A percentile compares a stretch with the other conserved stretches of the same genome.
These are phyloP conservation scores for Zarea fungicola DNA, from an alignment of 2,329 filamentous ascomycete genomes.

Conservation along the genomic window DNA sequence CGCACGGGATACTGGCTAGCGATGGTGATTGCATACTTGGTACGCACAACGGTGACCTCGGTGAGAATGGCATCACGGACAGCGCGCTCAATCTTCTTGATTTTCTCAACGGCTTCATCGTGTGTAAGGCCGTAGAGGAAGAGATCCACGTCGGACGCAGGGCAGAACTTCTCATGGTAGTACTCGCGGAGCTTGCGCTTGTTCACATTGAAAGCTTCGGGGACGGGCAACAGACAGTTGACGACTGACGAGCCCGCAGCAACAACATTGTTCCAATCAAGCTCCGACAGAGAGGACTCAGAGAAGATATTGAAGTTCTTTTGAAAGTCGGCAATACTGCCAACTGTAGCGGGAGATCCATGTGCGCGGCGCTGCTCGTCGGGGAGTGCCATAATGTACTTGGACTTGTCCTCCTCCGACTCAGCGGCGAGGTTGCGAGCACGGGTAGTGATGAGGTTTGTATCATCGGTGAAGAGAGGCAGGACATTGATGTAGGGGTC, in stretches of 20 bases:
- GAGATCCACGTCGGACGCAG: slow-evolving; percentile 80
- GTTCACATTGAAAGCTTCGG: slow-evolving; percentile 53
- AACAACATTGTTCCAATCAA: slow-evolving; percentile 80
- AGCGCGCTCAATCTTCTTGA: slow-evolving; percentile 71
- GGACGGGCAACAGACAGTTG: slow-evolving; percentile 70
- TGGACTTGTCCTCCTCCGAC: slow-evolving; percentile 53
- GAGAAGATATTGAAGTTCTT: slow-evolving; percentile 78
- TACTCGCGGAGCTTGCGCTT: slow-evolving; percentile 64
- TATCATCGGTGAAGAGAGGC: slow-evolving; percentile 57
- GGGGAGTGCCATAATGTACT: slow-evolving; percentile 65
- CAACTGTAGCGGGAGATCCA: slow-evolving; percentile 63
- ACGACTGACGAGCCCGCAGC: slow-evolving; percentile 77
- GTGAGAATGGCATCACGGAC: slow-evolving; percentile 71
- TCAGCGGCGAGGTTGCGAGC: slow-evolving; percentile 56
- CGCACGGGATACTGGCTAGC: slow-evolving; percentile 77
- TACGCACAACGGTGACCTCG: slow-evolving; percentile 80
- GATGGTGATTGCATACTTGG: slow-evolving; percentile 84
- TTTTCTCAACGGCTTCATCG: slow-evolving; percentile 74
- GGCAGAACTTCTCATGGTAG: slow-evolving; percentile 76
- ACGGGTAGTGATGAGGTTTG: slow-evolving; percentile 53
- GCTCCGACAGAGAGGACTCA: slow-evolving; percentile 67
- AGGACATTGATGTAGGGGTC: slow-evolving; percentile 58
- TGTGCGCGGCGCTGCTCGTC: slow-evolving; percentile 55
- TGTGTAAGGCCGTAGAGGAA: slow-evolving; percentile 79
- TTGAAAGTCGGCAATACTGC: slow-evolving; percentile 64